Percentiles rank a stretch among this genome's conserved stretches.
phyloP scores from a whole-genome alignment of 176 grass and related monocot species.

The Oryza officinalis region DNA sequence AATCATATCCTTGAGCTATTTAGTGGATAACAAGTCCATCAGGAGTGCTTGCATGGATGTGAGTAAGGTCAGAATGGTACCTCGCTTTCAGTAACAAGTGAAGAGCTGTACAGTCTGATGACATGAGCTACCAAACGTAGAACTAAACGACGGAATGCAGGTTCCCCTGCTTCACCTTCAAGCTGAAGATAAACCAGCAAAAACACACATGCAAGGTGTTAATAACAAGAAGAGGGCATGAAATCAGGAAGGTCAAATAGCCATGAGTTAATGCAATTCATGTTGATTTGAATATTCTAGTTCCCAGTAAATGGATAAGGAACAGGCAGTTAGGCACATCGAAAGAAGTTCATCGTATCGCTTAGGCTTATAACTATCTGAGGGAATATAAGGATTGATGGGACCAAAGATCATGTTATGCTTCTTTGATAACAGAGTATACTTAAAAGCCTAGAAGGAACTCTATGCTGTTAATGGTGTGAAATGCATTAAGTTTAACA shows the following conservation, averaged over 20 bases:
- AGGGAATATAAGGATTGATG: conserved; percentile 14
- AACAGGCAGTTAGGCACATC: conserved; percentile 15
- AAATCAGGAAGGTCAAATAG: conserved; percentile 16
- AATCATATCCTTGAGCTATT: background rate
- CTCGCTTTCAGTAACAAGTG: conserved; percentile 98
- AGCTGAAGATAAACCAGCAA: conserved; percentile 58
- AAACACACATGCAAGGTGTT: conserved; percentile 4
- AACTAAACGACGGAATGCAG: conserved; percentile 89
- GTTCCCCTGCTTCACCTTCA: conserved; percentile 96
- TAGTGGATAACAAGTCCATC: background rate
- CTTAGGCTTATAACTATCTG: conserved; percentile 2
- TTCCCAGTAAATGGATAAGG: conserved; percentile 20
- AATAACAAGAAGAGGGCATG: conserved; percentile 9
- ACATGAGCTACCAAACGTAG: conserved; percentile 94
- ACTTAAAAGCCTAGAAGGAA: no score
- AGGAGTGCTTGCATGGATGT: background rate
- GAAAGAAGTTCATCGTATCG: background rate
- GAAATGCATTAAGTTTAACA: conserved; percentile 13
- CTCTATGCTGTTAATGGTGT: background rate
- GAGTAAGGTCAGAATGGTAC: conserved; percentile 47
- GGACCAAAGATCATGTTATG: background rate
- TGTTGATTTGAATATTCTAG: background rate
- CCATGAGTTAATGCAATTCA: conserved; percentile 9
- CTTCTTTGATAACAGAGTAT: no score
- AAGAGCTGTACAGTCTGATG: conserved; percentile 95